A percentile compares a stretch with the other conserved stretches of the same genome.
Evolutionary conservation across 1,284 basidiomycete genomes (phyloP).

Genomic region (Chiua sp.): DNA sequence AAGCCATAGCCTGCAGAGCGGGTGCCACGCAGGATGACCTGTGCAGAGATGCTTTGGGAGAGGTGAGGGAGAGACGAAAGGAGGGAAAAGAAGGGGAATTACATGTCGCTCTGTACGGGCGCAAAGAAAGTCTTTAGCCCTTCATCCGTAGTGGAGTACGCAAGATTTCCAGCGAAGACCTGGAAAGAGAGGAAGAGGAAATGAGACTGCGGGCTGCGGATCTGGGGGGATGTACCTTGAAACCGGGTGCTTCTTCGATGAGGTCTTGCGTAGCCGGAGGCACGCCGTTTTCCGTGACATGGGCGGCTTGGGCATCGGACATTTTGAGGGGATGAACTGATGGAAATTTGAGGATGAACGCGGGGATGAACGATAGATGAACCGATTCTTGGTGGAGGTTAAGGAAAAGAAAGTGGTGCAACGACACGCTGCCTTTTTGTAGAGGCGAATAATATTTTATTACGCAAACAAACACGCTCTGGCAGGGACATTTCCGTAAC

Average conservation of each 20-base stretch:
- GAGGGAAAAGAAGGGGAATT: constrained; percentile 42
- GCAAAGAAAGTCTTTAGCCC: constrained; percentile 90
- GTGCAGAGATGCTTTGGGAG: constrained; percentile 64
- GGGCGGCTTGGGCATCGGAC: constrained; percentile 87
- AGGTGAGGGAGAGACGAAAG: constrained; percentile 27
- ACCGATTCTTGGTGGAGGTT: constrained; percentile 82
- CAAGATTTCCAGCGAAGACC: constrained; percentile 90
- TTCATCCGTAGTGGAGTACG: constrained; percentile 88
- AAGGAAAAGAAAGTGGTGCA: constrained; percentile 50
- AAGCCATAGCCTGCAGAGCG: constrained; percentile 93
- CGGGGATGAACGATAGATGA: constrained; percentile 61
- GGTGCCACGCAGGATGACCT: constrained; percentile 81
- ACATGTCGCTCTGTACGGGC: constrained; percentile 83
- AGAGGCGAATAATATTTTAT: constrained; percentile 14
- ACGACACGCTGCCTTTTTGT: constrained; percentile 33
- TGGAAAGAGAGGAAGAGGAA: constrained; percentile 36
- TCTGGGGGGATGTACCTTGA: constrained; percentile 60
- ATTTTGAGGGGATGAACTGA: constrained; percentile 61
- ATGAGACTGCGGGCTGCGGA: constrained; percentile 18
- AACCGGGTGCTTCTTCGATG: constrained; percentile 71
- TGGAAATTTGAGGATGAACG: constrained; percentile 61
- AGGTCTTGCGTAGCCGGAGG: constrained; percentile 73
- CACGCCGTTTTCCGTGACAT: constrained; percentile 79
- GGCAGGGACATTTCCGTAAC: constrained; percentile 23
- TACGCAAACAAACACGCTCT: constrained; percentile 36